phyloP scores from a whole-genome alignment of 2,329 filamentous ascomycete species.

The Verticillium longisporum region DNA sequence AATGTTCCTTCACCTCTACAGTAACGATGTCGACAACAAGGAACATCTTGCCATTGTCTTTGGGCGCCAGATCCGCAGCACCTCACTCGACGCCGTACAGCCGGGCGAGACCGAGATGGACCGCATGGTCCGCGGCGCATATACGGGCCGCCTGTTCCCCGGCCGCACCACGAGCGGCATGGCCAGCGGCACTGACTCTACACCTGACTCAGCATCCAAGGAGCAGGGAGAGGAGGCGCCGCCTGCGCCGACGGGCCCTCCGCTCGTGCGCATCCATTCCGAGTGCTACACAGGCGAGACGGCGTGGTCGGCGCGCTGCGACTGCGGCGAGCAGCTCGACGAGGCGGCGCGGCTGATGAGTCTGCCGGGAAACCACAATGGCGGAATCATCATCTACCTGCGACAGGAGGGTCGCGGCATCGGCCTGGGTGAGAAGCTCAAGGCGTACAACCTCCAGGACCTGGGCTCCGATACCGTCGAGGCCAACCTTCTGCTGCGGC shows the following conservation, averaged over 20 bases:
- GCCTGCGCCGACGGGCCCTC: constrained; percentile 31
- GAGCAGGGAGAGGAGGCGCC: constrained; percentile 12
- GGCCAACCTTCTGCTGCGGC: constrained; percentile 82
- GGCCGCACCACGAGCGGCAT: constrained; percentile 72
- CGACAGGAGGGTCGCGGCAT: constrained; percentile 95
- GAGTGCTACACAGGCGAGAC: constrained; percentile 99
- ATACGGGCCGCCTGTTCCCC: constrained; percentile 79
- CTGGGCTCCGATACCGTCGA: constrained; percentile 96
- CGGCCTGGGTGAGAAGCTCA: constrained; percentile 88
- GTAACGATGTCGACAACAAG: constrained; percentile 88
- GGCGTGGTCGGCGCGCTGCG: constrained; percentile 94
- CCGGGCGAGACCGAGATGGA: constrained; percentile 80
- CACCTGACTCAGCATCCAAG: constrained; percentile 1
- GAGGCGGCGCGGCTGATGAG: constrained; percentile 94
- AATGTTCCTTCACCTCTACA: constrained; percentile 95
- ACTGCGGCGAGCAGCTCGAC: constrained; percentile 96
- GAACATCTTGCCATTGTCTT: constrained; percentile 98
- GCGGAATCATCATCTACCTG: constrained; percentile 88
- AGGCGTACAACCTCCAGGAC: constrained; percentile 97
- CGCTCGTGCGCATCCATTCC: constrained; percentile 90
- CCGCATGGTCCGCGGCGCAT: constrained; percentile 90
- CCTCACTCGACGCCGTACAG: constrained; percentile 62
- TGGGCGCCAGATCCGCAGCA: constrained; percentile 72
- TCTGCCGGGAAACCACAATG: constrained; percentile 49
- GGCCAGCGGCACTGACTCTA: constrained; percentile 27